Base-by-base conservation (phyloP, 169 alveolate species). In the Plasmodium coatneyi region DNA sequence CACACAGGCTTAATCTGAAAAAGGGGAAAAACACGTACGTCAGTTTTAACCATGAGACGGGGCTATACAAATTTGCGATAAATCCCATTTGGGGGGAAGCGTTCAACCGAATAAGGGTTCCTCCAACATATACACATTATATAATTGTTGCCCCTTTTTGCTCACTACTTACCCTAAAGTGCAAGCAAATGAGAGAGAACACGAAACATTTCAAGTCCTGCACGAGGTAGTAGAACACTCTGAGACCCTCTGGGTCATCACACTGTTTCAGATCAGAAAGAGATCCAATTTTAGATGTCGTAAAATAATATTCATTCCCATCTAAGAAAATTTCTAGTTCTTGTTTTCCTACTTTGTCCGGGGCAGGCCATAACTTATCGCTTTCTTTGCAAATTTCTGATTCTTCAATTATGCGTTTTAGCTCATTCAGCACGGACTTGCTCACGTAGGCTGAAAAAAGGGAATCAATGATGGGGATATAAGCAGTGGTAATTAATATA, bases 291-390 rank as follows among this genome's bases (percentile, higher is more conserved):
- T 99, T 99, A 2, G 99, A 97, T 0, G 99, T 99, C 25, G 95
- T 84, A 91, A 96, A 96, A 83, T 92, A 94, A 92, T 92, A 95
- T 60, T 96, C 96, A 60, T 97, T 97, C 34, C 98, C 98, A 16
- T 97, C 99, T 12, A 97, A 22, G 52, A 94, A 96, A 19, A 99
- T 97, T 96, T 99, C 99, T 86, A 99, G 96, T 94, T 99, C 99
- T 96, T 99, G 99, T 79, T 98, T 95, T 28, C 99, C 99, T n/a
- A 97, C 95, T 56, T 97, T 97, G 92, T 98, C 99, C 1, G 99
- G 99, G 6, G 94, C 97, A 0, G 99, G 99, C 99, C 99, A 99
- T 52, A 96, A 95, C 84, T 95, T 95, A 96, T 98, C 99, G 82
- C 97, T 99, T 93, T 98, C 99, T 96, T 98, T 97, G 78, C 96